Base-by-base conservation (phyloP, 2,329 filamentous ascomycete genomes). In the Venturia effusa region DNA sequence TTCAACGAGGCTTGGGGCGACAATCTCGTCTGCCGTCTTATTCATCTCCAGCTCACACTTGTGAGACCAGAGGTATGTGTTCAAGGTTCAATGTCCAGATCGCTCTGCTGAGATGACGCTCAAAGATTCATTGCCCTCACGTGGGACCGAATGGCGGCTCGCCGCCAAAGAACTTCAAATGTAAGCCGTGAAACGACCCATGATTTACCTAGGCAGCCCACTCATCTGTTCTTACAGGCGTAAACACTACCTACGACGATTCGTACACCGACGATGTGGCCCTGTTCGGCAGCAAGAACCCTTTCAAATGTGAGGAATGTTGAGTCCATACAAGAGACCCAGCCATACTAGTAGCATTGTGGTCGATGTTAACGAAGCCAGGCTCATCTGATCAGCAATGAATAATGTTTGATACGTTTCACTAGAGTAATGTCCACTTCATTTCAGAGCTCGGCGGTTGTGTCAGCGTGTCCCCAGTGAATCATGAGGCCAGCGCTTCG, bases 1-100 rank as follows among this genome's bases (percentile, higher is more conserved):
- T 79, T 76, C 62, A 75, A 78, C 61, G 73, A 78, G 65, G 73
- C 73, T 0, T 79, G 76, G 75, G 76, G 75, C 11, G 76, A 80
- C 66, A 78, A 78, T 61, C 68, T 79, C 10, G 76, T 76, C 32
- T 79, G 76, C 67, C 69, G 77, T 2, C 72, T 69, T 8, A 75
- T 79, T 48, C 77, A 79, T 66, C 64, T 78, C 32, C 69, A 79
- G 24, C 69, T 79, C 32, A 70, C 71, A 1, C 59, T 61, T 22
- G 65, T 71, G 19, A 51, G 69, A 34, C 71, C 71, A 13, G 67
- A 70, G 17, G 67, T 68, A 41, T 30, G 66, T 61, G n/a, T 34
- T 19, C 19, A 5, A n/a, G 34, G 11, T 19, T 32, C n/a, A 8
- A 6, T n/a, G 15, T 7, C 2, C 4, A 30, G 6, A 48, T 24